These are phyloP conservation scores for Ophiosphaerella herpotricha DNA, from an alignment of 2,329 filamentous ascomycete species.

Conservation along the genomic window DNA sequence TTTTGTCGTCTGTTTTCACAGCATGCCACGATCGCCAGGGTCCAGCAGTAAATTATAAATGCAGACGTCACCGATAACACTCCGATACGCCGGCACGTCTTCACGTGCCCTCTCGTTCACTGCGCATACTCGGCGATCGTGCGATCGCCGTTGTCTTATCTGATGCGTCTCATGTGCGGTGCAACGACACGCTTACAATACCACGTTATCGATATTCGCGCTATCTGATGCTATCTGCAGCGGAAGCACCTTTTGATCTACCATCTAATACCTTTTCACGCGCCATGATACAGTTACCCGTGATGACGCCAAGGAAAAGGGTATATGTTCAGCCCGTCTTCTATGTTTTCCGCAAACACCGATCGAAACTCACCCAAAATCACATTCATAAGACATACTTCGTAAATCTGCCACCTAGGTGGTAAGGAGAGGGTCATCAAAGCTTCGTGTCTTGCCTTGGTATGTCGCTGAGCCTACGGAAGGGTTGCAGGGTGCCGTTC, in stretches of 20 bases:
- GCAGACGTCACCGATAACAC: slow-evolving; percentile 6
- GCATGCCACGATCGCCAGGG: background rate
- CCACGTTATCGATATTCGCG: background rate
- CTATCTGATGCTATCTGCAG: background rate
- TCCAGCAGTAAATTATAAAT: background rate
- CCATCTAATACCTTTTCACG: background rate
- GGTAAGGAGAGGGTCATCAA: slow-evolving; percentile 12
- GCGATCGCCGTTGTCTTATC: slow-evolving; percentile 1
- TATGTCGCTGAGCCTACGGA: slow-evolving; percentile 42
- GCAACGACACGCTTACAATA: background rate
- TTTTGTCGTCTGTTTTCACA: no score
- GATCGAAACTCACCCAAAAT: slow-evolving; percentile 5
- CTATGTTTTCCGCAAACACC: slow-evolving; percentile 13
- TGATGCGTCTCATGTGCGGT: background rate
- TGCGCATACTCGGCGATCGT: slow-evolving; percentile 1
- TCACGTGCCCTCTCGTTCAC: slow-evolving; percentile 3
- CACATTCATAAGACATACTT: slow-evolving; percentile 26
- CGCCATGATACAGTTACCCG: background rate
- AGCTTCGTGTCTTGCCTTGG: slow-evolving; percentile 45
- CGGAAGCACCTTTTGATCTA: background rate
- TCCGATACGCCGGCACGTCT: slow-evolving; percentile 4
- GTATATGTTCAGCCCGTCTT: slow-evolving; percentile 14
- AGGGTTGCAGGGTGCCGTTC: slow-evolving; percentile 32
- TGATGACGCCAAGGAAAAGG: slow-evolving; percentile 5
- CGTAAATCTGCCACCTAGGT: slow-evolving; percentile 9